Evolutionary conservation across 2,329 filamentous ascomycete species (phyloP).

Genomic region (Phyllosticta capitalensis): DNA sequence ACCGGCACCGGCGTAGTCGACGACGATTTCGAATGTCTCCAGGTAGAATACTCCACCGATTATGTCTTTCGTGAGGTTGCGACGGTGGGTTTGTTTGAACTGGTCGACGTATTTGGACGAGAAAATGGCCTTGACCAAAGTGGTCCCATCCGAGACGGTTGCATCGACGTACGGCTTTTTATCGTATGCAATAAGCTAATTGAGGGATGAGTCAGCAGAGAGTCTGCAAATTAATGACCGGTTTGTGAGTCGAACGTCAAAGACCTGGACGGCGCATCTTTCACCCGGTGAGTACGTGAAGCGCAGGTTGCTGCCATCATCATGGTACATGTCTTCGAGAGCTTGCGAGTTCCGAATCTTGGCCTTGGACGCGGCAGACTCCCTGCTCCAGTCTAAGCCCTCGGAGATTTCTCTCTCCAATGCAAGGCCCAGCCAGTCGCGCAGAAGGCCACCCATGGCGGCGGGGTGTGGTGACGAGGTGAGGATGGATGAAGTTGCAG

Average conservation of each 20-base stretch:
- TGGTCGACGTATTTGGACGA: constrained; percentile 11
- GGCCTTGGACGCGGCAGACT: neutral
- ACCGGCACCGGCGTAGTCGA: neutral
- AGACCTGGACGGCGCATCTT: constrained; percentile 16
- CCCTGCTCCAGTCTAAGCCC: neutral
- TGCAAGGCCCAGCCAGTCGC: neutral
- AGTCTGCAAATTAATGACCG: neutral
- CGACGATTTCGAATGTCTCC: neutral
- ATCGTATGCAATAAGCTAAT: constrained; percentile 10
- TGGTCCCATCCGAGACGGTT: constrained; percentile 22
- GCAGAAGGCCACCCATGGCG: neutral
- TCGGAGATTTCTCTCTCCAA: neutral
- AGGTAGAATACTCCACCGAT: constrained; percentile 13
- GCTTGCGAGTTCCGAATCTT: neutral
- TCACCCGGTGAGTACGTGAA: constrained; percentile 14
- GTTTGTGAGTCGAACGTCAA: constrained; percentile 14
- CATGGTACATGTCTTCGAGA: constrained; percentile 19
- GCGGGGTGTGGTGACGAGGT: neutral
- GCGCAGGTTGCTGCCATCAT: constrained; percentile 27
- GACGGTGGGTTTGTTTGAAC: constrained; percentile 10
- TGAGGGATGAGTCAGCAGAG: neutral
- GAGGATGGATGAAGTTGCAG: neutral
- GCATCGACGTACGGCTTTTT: constrained; percentile 14
- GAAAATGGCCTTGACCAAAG: constrained; percentile 16
- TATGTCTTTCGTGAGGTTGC: neutral